Conservation (phyloP, 257 asterid genomes). For the Mitragyna speciosa region DNA sequence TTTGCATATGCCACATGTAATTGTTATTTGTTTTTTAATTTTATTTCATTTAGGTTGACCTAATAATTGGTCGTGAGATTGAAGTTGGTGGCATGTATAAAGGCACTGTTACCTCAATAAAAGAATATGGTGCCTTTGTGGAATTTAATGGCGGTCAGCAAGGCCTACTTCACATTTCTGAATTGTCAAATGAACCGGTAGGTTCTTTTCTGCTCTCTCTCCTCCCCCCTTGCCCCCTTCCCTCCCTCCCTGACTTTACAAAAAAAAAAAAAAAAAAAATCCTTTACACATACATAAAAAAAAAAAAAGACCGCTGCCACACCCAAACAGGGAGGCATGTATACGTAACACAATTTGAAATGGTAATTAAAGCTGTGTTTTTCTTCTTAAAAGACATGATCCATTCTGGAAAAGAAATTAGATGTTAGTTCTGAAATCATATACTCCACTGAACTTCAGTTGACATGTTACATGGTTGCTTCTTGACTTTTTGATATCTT, state of each 20-base stretch:
- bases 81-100: constrained; percentile 77
- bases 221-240: not conserved
- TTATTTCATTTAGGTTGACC: constrained; percentile 61
- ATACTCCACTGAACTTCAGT: too few species aligned
- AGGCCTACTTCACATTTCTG: constrained; percentile 92
- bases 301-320: not conserved
- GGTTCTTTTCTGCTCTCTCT: constrained; percentile 14
- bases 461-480: too few species aligned
- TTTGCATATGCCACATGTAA: not conserved
- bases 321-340: not conserved
- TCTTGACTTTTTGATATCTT: too few species aligned
- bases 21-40: constrained; percentile 7
- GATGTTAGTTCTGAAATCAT: too few species aligned
- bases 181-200: constrained; percentile 83
- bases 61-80: constrained; percentile 81
- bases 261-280: too few species aligned
- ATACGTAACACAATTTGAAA: too few species aligned
- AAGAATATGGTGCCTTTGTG: constrained; percentile 97
- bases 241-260: too few species aligned
- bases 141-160: constrained; percentile 98
- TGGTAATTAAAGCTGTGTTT: not conserved
- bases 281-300: too few species aligned
- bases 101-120: constrained; percentile 72
- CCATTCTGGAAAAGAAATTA: not conserved
- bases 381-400: not conserved